These are phyloP conservation scores for Moesziomyces sp. DNA, from an alignment of 1,284 basidiomycete species.

Conservation along the genomic window DNA sequence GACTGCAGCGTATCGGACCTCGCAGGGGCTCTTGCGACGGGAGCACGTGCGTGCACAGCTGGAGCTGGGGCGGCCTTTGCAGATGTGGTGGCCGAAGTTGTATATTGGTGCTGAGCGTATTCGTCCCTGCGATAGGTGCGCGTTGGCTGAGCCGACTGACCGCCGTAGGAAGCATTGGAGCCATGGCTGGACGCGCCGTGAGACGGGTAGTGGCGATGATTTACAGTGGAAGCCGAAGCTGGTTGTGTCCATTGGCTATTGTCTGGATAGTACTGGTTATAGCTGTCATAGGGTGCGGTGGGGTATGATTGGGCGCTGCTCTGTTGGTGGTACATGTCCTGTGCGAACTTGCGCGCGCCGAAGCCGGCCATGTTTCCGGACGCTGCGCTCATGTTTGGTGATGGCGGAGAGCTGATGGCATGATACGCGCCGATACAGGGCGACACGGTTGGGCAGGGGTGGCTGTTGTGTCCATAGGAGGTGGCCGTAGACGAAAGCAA, in stretches of 20 bases:
- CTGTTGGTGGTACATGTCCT: slow-evolving; percentile 32
- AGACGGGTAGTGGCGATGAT: too few species aligned
- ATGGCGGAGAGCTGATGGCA: slow-evolving; percentile 3
- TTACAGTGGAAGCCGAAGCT: too few species aligned
- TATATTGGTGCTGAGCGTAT: too few species aligned
- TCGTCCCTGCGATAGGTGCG: too few species aligned
- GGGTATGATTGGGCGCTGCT: neutral
- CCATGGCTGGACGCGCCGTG: too few species aligned
- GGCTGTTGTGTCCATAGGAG: too few species aligned
- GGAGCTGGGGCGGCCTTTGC: neutral
- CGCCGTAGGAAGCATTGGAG: too few species aligned
- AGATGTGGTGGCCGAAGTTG: neutral
- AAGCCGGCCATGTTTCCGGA: slow-evolving; percentile 46
- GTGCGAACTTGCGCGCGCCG: slow-evolving; percentile 41
- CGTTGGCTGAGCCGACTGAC: too few species aligned
- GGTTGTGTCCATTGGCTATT: too few species aligned
- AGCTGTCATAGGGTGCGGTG: neutral
- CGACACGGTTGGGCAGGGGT: too few species aligned
- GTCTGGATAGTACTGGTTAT: slow-evolving; percentile 1
- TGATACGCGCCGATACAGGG: slow-evolving; percentile 13
- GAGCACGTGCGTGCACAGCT: neutral
- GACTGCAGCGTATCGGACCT: slow-evolving; percentile 21
- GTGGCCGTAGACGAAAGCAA: too few species aligned
- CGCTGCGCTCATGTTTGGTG: neutral
- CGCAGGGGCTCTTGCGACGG: neutral